phyloP scores from a whole-genome alignment of 106 monocot species.

The Dioscorea zingiberensis region DNA sequence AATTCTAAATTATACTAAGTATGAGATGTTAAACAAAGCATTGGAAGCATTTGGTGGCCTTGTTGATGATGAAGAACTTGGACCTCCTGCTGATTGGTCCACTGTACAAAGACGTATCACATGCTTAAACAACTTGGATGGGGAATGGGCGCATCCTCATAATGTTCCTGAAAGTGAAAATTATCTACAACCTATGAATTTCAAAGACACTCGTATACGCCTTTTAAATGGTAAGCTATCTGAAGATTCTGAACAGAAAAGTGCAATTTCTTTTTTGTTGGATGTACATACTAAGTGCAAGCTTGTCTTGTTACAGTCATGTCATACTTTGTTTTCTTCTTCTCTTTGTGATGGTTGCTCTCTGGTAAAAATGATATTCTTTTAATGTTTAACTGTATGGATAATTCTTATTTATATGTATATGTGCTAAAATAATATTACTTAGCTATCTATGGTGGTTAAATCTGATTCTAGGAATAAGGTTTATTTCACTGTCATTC shows the following conservation, averaged over 20 bases:
- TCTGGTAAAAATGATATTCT: too few relatives aligned
- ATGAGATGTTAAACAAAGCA: slow-evolving; percentile 73
- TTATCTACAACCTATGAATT: slow-evolving; percentile 41
- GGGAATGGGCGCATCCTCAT: slow-evolving; percentile 42
- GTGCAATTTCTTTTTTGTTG: background rate
- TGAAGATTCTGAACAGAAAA: too few relatives aligned
- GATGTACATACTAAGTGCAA: background rate
- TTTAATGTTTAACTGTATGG: too few relatives aligned
- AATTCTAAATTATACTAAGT: slow-evolving; percentile 64
- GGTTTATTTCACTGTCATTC: too few relatives aligned
- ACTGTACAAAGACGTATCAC: slow-evolving; percentile 56
- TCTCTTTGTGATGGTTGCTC: too few relatives aligned
- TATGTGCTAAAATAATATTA: too few relatives aligned
- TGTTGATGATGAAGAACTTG: slow-evolving; percentile 82
- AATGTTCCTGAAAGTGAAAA: slow-evolving; percentile 31
- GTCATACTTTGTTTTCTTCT: too few relatives aligned
- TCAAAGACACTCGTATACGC: slow-evolving; percentile 57
- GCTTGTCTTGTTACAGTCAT: too few relatives aligned
- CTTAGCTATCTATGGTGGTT: too few relatives aligned
- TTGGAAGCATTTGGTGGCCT: slow-evolving; percentile 62
- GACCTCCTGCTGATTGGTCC: slow-evolving; percentile 66
- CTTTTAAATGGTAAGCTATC: slow-evolving; percentile 60
- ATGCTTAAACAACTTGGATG: slow-evolving; percentile 49
- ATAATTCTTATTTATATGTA: too few relatives aligned
- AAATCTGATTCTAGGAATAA: too few relatives aligned